Evolutionary conservation across 1,284 basidiomycete species (phyloP), one percentile per base, ranked within the genome.

Genomic region (Ceratobasidium papillatum): DNA sequence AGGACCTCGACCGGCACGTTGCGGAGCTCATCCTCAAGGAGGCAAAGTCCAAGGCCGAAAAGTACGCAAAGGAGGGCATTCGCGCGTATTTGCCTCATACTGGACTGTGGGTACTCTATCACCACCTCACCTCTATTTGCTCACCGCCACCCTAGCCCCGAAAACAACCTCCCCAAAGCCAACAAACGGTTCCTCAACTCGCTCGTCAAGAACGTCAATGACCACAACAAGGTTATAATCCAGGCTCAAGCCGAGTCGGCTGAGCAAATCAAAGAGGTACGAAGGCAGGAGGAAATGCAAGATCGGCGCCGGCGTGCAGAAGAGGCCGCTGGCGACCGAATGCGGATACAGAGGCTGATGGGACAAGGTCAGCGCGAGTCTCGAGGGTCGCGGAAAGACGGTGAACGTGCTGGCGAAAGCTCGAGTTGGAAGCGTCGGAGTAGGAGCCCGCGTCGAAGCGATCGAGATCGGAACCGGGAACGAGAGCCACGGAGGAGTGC

Each of bases 141-240:
- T 73, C 36, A 73, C 36, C 9, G 45, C 59, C 36, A 47, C 62
- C 34, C 36, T 65, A 83, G 81, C n/a, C 80, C 81, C 3, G 81
- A 82, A 38, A 80, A 79, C 22, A 79, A 78, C 79, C 90, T 88
- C 0, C 94, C 93, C 0, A 90, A 88, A 78, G 82, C 95, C n/a
- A 97, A 97, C 84, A 98, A 96, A 80, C 91, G 94, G 0, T 98
- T 98, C 82, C 84, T 98, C 25, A 88, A 90, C 0, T 91, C 91
- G 30, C 94, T 98, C 75, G 95, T 98, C 73, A 89, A 90, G 76
- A 94, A 88, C 77, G 96, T 96, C 2, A 95, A 96, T 80, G 94
- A 95, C 74, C 96, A 98, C 81, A 98, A 98, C 81, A 90, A 90
- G 81, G 90, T 92, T 14, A 84, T 98, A 22, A 83, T 95, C 9